Base-by-base conservation (phyloP, 2,329 filamentous ascomycete genomes). In the Pseudogymnoascus sp. region DNA sequence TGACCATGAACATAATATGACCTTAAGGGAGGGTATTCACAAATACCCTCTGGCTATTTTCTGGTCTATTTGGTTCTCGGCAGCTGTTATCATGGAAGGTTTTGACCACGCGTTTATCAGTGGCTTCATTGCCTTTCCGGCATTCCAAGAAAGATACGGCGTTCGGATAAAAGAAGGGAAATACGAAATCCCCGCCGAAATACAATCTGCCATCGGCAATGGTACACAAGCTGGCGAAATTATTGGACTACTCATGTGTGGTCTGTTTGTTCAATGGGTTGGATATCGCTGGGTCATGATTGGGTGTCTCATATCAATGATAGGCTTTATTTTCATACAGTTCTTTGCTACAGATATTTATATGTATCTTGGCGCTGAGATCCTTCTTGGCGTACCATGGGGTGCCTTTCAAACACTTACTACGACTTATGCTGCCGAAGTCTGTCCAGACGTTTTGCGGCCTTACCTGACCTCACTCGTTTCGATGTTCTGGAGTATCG, bases 341-440 rank as follows among this genome's bases (percentile, higher is more conserved):
- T 58, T 70, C 33, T 67, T 71, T 39, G 68, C 74, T 1, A 65
- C 72, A 5, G 65, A 71, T 15, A 71, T 71, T 24, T 73, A 67
- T 24, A 63, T 69, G 13, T 65, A 71, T 5, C 64, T 70, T 24
- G 64, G 66, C 17, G 69, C 68, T 29, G 65, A 68, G 31, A 66
- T 71, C 37, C 61, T 71, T 4, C 66, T 68, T 29, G 69, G 65
- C 59, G 61, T 68, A 13, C 11, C 75, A 11, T 66, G 64, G 72
- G 73, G 73, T 21, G 67, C 72, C n/a, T 75, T 65, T 60, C 64
- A 65, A 41, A 65, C 64, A 11, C 61, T 65, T 44, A 65, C 64
- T 5, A 24, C 77, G 64, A 85, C 86, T 0, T 89, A 89, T 68
- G 86, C 86, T 31, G 84, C 84, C 61, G 87, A 90, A 66, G 75